phyloP scores from a whole-genome alignment of 805 yeast species.

The Saccharomycopsis sp. region DNA sequence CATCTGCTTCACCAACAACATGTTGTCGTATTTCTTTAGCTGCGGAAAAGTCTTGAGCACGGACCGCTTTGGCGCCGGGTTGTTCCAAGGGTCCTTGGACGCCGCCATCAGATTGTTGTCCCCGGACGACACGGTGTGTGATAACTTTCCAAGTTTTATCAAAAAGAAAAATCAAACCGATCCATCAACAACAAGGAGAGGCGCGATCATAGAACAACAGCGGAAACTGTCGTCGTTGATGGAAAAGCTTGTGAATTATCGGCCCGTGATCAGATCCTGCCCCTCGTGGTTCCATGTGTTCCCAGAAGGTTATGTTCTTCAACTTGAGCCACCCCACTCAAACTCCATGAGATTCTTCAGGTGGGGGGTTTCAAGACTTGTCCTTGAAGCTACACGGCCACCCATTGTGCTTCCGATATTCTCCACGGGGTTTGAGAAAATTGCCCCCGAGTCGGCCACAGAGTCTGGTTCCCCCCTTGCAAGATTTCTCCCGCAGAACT shows the following conservation, averaged over 20 bases:
- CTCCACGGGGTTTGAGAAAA: constrained; percentile 75
- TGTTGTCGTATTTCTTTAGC: constrained; percentile 56
- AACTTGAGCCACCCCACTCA: constrained; percentile 64
- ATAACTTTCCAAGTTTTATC: constrained; percentile 28
- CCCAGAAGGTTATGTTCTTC: constrained; percentile 93
- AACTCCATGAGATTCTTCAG: constrained; percentile 91
- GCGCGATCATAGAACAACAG: not conserved
- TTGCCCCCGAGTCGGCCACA: constrained; percentile 66
- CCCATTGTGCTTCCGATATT: constrained; percentile 87
- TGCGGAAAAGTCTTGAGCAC: constrained; percentile 85
- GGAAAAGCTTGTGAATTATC: not conserved
- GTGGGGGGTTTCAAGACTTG: constrained; percentile 86
- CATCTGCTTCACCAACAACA: constrained; percentile 61
- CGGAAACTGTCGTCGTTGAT: not conserved
- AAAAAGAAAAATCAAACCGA: not conserved
- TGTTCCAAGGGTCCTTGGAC: constrained; percentile 84
- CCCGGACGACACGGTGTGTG: constrained; percentile 55
- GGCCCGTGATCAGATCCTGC: constrained; percentile 49
- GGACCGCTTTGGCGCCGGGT: constrained; percentile 84
- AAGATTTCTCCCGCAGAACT: constrained; percentile 50
- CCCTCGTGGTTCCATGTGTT: constrained; percentile 90
- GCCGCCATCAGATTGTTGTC: constrained; percentile 74
- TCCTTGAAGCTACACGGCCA: constrained; percentile 71
- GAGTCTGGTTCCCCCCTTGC: constrained; percentile 46
- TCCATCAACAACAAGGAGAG: not conserved